Percentiles rank a stretch among this genome's conserved stretches.
Conservation (phyloP, 2,329 filamentous ascomycete genomes). For the Monilinia laxa region DNA sequence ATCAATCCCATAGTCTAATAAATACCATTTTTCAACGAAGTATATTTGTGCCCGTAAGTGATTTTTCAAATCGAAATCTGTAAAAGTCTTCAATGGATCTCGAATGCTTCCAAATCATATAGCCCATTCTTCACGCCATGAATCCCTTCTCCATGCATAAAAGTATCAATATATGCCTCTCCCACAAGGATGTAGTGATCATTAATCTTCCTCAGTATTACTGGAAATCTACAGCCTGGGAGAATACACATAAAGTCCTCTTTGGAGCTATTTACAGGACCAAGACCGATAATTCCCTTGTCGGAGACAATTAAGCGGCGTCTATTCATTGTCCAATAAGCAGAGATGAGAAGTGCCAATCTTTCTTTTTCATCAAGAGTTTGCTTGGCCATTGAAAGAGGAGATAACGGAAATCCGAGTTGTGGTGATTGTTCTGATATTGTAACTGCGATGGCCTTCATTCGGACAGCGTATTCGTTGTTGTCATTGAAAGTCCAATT, state of each 20-base stretch:
- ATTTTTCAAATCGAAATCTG: background rate
- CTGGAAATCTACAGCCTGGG: slow-evolving; percentile 35
- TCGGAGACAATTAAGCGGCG: slow-evolving; percentile 30
- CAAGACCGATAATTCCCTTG: slow-evolving; percentile 29
- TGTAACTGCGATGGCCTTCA: slow-evolving; percentile 30
- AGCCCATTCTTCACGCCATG: slow-evolving; percentile 23
- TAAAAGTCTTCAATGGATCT: slow-evolving; percentile 30
- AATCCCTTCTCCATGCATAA: slow-evolving; percentile 36
- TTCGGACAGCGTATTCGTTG: slow-evolving; percentile 26
- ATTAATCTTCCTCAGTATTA: slow-evolving; percentile 30
- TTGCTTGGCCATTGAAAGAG: background rate
- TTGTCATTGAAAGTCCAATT: slow-evolving; percentile 30
- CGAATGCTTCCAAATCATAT: slow-evolving; percentile 25
- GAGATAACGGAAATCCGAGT: slow-evolving; percentile 9
- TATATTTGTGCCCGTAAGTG: background rate
- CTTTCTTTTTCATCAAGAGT: slow-evolving; percentile 26
- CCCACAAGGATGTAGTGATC: slow-evolving; percentile 32
- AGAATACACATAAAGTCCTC: slow-evolving; percentile 35
- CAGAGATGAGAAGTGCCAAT: slow-evolving; percentile 29
- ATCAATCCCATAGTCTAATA: background rate
- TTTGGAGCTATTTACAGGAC: slow-evolving; percentile 26
- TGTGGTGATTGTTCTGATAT: slow-evolving; percentile 3
- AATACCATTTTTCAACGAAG: background rate
- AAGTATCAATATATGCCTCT: slow-evolving; percentile 36
- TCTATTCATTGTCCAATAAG: slow-evolving; percentile 33